Base-by-base conservation (phyloP, 768 basidiomycete genomes). In the Lentinula detonsa region DNA sequence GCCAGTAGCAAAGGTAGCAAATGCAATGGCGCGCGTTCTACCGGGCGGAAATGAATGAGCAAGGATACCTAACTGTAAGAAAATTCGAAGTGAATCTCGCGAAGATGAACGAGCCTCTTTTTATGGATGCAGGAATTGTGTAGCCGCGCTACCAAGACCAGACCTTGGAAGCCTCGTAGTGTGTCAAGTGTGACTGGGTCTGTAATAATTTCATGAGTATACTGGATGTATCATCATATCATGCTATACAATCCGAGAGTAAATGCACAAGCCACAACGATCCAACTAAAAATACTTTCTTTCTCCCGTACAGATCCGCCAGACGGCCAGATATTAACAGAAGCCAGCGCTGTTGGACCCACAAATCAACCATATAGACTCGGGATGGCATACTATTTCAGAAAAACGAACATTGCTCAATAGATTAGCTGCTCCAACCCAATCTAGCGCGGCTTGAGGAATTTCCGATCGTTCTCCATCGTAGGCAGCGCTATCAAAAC, bases 111-210 rank as follows among this genome's bases (percentile, higher is more conserved):
- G 18, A n/a, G n/a, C n/a, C n/a, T n/a, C n/a, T n/a, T 16, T 78
- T 68, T 75, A 90, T 88, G 10, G 85, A 78, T 15, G 91, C 83
- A 4, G 91, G 91, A 15, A 92, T 83, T 4, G 81, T 80, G 0
- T n/a, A n/a, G 91, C 91, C 0, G 92, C 90, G 0, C 81, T 81
- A 1, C 91, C 94, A n/a, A n/a, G n/a, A n/a, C n/a, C n/a, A 88
- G 74, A 2, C 94, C 94, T 64, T 93, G 89, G 16, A 93, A 70
- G 0, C 82, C 95, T 61, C 95, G 80, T 16, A 94, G 76, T 15
- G 95, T 71, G 63, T 86, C 82, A 40, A 97, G 73, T 0, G 82
- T 80, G 7, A 87, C 70, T 7, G 80, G 76, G 65, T 83, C 87
- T 88, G 51, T n/a, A 54, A 46, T 37, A n/a, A 48, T 23, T 43